These are phyloP conservation scores for Hymenoscyphus repandus DNA, from an alignment of 2,329 filamentous ascomycete genomes.

Conservation along the genomic window DNA sequence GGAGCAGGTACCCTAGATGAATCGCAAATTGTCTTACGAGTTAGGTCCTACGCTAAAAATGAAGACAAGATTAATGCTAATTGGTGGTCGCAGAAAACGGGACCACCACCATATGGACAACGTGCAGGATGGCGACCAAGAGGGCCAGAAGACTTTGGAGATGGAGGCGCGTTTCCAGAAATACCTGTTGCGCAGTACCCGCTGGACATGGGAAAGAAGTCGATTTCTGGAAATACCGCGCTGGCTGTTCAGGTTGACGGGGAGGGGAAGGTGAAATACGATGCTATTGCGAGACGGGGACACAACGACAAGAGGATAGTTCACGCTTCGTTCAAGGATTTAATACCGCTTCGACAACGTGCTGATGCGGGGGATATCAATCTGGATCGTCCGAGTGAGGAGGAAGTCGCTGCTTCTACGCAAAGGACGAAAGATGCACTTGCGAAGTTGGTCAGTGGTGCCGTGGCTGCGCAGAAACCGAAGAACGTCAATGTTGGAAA, in stretches of 20 bases:
- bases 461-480: slow-evolving; percentile 87
- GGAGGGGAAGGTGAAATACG: slow-evolving; percentile 93
- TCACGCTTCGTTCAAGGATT: slow-evolving; percentile 92
- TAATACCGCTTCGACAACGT: slow-evolving; percentile 88
- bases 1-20: slow-evolving; percentile 76
- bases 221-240: slow-evolving; percentile 68
- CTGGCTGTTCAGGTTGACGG: slow-evolving; percentile 87
- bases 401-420: slow-evolving; percentile 77
- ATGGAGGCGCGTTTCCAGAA: slow-evolving; percentile 94
- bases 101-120: slow-evolving; percentile 83
- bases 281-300: slow-evolving; percentile 86
- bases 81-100: slow-evolving; percentile 52
- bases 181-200: slow-evolving; percentile 93
- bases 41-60: slow-evolving; percentile 31
- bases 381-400: slow-evolving; percentile 75
- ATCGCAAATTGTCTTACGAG: slow-evolving; percentile 76
- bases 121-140: slow-evolving; percentile 88
- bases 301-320: slow-evolving; percentile 80
- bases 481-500: slow-evolving; percentile 86
- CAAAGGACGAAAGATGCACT: slow-evolving; percentile 86
- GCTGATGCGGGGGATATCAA: slow-evolving; percentile 91
- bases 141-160: slow-evolving; percentile 83
- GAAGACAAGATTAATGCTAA: slow-evolving; percentile 13
- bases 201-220: slow-evolving; percentile 87
- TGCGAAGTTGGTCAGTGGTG: slow-evolving; percentile 74